A percentile compares a stretch with the other conserved stretches of the same genome.
phyloP scores from a whole-genome alignment of 257 asterid species.

The Catharanthus roseus region DNA sequence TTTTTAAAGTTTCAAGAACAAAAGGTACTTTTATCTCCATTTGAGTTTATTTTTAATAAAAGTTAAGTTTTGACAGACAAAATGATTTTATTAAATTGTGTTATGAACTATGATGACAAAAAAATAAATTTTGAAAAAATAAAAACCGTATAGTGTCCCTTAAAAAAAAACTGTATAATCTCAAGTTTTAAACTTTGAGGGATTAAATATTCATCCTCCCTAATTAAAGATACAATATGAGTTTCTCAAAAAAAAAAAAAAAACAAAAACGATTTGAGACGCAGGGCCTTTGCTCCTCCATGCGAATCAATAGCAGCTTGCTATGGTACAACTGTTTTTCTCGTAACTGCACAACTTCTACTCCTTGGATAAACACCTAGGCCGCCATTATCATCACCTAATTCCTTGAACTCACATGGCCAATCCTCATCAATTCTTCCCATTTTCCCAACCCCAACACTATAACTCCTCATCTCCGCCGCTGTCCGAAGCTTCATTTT shows the following conservation, averaged over 20 bases:
- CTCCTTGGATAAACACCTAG: constrained; percentile 18
- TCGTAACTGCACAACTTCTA: constrained; percentile 8
- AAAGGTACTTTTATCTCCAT: too few species aligned
- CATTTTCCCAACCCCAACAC: constrained; percentile 48
- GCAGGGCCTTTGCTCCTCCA: neutral
- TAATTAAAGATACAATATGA: too few species aligned
- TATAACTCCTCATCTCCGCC: constrained; percentile 34
- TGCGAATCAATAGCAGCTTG: neutral
- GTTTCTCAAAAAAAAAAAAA: neutral
- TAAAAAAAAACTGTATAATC: too few species aligned
- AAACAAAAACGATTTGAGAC: neutral
- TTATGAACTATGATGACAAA: too few species aligned
- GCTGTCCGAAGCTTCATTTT: neutral
- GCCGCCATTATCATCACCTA: constrained; percentile 19
- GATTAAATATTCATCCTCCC: too few species aligned
- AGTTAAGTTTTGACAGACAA: too few species aligned
- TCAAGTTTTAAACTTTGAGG: too few species aligned
- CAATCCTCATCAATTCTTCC: constrained; percentile 56
- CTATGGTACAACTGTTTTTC: neutral
- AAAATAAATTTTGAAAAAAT: too few species aligned
- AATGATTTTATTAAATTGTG: too few species aligned
- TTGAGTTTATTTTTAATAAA: too few species aligned
- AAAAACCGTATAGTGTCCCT: too few species aligned
- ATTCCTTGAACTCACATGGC: constrained; percentile 45
- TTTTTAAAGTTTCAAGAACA: too few species aligned